Percentiles rank a stretch among this genome's conserved stretches.
Evolutionary conservation across 495 filamentous ascomycete species (phyloP).

Genomic region (Parathielavia hyrcaniae): DNA sequence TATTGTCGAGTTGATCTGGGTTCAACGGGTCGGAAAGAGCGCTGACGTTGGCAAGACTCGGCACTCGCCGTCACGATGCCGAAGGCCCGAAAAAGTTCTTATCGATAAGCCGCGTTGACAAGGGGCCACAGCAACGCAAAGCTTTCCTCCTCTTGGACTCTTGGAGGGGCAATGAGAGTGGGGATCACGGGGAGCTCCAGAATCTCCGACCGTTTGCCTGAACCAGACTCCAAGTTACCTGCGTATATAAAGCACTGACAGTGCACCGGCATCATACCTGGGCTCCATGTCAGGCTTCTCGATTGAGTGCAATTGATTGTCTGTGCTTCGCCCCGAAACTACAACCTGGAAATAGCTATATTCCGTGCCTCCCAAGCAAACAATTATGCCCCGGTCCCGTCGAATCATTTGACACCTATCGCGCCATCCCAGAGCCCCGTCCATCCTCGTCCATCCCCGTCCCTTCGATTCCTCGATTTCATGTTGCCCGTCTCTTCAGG

Average conservation of each 20-base stretch:
- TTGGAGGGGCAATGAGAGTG: slow-evolving; percentile 7
- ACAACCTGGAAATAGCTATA: neutral
- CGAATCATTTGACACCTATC: neutral
- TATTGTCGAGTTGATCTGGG: neutral
- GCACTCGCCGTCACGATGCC: neutral
- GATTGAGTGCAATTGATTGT: no score
- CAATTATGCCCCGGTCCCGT: neutral
- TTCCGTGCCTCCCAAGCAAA: neutral
- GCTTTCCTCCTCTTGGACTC: neutral
- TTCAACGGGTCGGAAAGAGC: neutral
- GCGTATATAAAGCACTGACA: neutral
- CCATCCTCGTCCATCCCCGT: no score
- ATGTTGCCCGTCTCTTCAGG: no score
- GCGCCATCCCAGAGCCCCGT: neutral
- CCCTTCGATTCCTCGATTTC: no score
- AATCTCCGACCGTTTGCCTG: neutral
- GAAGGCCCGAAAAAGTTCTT: slow-evolving; percentile 6
- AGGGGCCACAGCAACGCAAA: neutral
- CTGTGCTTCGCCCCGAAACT: no score
- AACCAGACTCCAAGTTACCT: no score
- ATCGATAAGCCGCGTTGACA: slow-evolving; percentile 16
- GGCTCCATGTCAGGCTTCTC: no score
- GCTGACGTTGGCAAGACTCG: neutral
- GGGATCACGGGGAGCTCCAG: neutral
- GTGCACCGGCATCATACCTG: no score